Conservation (phyloP, 768 basidiomycete genomes). For the Imleria badia region DNA sequence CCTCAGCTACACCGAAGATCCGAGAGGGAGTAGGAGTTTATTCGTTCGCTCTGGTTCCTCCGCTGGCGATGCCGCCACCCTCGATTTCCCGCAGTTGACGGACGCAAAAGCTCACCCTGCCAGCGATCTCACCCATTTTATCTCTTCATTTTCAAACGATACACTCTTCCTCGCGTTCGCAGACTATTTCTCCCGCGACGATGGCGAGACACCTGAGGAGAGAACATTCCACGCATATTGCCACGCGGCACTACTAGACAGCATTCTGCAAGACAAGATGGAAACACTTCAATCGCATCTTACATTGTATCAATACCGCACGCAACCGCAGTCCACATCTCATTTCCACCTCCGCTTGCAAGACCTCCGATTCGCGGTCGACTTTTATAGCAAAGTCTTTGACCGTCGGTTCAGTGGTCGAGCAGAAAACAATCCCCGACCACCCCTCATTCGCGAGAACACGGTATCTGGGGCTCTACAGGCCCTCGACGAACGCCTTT, state of each 20-base stretch:
- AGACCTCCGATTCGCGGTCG: conserved; percentile 70
- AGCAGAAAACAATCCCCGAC: conserved; percentile 61
- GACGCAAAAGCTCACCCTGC: conserved; percentile 66
- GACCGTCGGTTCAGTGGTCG: conserved; percentile 73
- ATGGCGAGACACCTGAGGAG: conserved; percentile 58
- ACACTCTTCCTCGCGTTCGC: conserved; percentile 77
- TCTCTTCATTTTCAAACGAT: conserved; percentile 85
- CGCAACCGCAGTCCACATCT: conserved; percentile 52
- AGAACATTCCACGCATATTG: conserved; percentile 68
- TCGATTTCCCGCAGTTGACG: conserved; percentile 80
- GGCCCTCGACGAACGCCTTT: conserved; percentile 59
- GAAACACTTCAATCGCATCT: conserved; percentile 74
- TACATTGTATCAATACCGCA: conserved; percentile 66
- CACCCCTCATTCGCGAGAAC: conserved; percentile 70
- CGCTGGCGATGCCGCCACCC: conserved; percentile 76
- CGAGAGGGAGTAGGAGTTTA: conserved; percentile 87
- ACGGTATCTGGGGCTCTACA: conserved; percentile 66
- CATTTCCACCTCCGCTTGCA: conserved; percentile 70
- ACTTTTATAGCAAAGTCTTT: conserved; percentile 76
- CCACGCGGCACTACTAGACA: conserved; percentile 77
- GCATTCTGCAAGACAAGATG: conserved; percentile 89
- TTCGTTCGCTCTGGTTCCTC: conserved; percentile 87
- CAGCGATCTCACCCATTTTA: conserved; percentile 79
- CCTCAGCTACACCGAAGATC: conserved; percentile 91
- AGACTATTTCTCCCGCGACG: conserved; percentile 68